A percentile compares a stretch with the other conserved stretches of the same genome.
phyloP scores from a whole-genome alignment of 441 rosid genomes.

The Populus hybrid region DNA sequence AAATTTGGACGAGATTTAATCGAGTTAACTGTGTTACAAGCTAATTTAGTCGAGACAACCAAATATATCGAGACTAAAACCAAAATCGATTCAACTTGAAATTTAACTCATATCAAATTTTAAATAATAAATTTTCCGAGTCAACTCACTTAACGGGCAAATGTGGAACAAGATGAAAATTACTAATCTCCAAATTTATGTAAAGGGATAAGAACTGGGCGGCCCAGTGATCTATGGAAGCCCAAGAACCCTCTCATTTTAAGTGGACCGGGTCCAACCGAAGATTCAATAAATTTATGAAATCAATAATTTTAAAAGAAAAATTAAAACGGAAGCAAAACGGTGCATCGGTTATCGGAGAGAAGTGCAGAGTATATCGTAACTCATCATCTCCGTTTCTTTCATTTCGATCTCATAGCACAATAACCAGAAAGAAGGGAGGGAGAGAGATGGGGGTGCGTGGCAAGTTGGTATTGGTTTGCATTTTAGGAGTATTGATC shows the following conservation, averaged over 20 bases:
- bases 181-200: neutral
- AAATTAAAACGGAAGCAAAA: neutral
- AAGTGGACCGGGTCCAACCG: neutral
- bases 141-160: no score
- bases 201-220: neutral
- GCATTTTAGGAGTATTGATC: slow-evolving; percentile 9
- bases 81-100: no score
- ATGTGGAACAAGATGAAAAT: no score
- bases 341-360: neutral
- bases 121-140: no score
- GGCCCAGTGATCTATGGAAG: neutral
- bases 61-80: no score
- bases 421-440: neutral
- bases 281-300: neutral
- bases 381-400: neutral
- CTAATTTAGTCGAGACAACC: no score
- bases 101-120: no score
- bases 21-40: no score
- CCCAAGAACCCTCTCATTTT: neutral
- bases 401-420: neutral
- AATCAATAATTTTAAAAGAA: no score
- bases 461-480: slow-evolving; percentile 2
- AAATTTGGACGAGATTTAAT: no score
- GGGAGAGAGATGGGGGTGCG: slow-evolving; percentile 3
- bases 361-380: neutral